phyloP scores from a whole-genome alignment of 2,329 filamentous ascomycete species.

The Cladosporium velox region DNA sequence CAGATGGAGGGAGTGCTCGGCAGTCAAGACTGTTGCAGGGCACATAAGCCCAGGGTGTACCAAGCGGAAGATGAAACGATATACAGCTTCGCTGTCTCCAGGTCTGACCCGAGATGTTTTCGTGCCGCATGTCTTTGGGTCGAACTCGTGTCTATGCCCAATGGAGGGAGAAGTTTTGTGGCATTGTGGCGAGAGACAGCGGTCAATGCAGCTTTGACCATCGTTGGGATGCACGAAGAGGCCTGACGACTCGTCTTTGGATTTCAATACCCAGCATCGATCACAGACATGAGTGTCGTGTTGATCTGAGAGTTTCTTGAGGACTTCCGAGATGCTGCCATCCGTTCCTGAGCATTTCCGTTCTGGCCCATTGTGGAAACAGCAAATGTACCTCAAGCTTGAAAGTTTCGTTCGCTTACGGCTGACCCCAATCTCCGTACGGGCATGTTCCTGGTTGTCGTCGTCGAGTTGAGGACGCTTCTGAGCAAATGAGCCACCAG shows the following conservation, averaged over 20 bases:
- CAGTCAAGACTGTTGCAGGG: background rate
- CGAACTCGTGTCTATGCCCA: background rate
- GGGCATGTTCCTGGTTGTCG: too few relatives aligned
- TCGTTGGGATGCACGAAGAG: background rate
- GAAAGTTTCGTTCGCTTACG: too few relatives aligned
- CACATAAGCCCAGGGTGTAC: background rate
- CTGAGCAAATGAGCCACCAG: background rate
- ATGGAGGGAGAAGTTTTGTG: background rate
- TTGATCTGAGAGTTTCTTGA: too few relatives aligned
- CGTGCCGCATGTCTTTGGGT: background rate
- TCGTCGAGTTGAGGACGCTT: background rate
- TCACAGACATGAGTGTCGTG: too few relatives aligned
- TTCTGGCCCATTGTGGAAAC: too few relatives aligned
- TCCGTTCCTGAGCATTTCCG: too few relatives aligned
- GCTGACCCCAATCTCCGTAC: too few relatives aligned
- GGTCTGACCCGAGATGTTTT: background rate
- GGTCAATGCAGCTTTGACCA: background rate
- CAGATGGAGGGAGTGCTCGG: background rate
- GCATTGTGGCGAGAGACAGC: conserved; percentile 1
- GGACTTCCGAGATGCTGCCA: too few relatives aligned
- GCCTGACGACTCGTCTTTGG: too few relatives aligned
- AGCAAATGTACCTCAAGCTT: too few relatives aligned
- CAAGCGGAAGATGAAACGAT: background rate
- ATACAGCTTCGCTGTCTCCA: background rate
- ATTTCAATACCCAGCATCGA: too few relatives aligned